Evolutionary conservation across 2,329 filamentous ascomycete species (phyloP), one percentile per base, ranked within the genome.

Genomic region (Stylonectria norvegica): DNA sequence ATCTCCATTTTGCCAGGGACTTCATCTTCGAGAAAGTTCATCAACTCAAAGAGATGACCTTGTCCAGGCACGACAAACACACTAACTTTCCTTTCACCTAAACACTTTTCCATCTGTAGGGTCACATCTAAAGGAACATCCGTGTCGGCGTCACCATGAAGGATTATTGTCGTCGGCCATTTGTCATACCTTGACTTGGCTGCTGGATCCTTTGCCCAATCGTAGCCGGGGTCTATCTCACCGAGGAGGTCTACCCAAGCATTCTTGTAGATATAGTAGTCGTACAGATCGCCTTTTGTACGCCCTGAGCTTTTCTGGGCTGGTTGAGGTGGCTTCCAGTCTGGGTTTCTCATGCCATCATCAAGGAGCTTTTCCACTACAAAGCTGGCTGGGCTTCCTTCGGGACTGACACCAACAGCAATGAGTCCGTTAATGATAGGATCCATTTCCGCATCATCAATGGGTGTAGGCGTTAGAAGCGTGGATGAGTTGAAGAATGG

Each of bases 151-250:
- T 61, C 48, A 1, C 62, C 62, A 7, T 64, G 62, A 11, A 65
- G 56, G 20, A 66, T 53, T 17, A 66, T 55, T 1, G 63, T 66
- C 8, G 48, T 39, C 14, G 63, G 64, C 64, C 63, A 67, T 3
- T 36, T 34, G 1, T 36, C 42, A 1, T 40, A 34, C 3, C 47
- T 23, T 11, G 47, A 36, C 29, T 44, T 52, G n/a, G 42, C 39
- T 7, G 29, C 35, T 0, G 45, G 11, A 2, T 47, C 31, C 15
- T 28, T 35, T 8, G 56, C 50, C 62, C 60, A 64, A 6, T 56
- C 50, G n/a, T 58, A 63, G 1, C 62, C 64, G 1, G 42, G 48
- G 25, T 67, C 63, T 6, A 61, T 41, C 5, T 49, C 42, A 2
- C 54, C 59, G 3, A 64, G 46, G 6, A 65, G 35, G 3, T 41